These are phyloP conservation scores for Noccaea bulbosa DNA, from an alignment of 345 rosid genomes.

Conservation along the genomic window DNA sequence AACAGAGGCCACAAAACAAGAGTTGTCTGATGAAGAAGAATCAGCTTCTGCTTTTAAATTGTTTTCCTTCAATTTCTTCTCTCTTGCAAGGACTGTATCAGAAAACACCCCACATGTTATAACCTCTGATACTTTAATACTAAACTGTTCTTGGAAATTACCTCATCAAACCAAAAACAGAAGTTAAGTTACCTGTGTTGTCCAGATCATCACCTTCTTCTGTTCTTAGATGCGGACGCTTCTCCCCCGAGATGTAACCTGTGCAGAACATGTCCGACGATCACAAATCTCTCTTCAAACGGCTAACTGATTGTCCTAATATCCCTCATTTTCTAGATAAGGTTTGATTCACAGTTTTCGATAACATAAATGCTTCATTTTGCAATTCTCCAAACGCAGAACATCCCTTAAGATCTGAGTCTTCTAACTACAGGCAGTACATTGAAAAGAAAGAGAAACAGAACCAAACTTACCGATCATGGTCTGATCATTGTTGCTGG, in stretches of 20 bases:
- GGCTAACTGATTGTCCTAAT: not conserved
- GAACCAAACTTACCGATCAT: slow-evolving; percentile 4
- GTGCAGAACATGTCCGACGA: not conserved
- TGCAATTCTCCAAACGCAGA: not conserved
- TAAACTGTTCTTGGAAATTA: not conserved
- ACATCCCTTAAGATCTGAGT: not conserved
- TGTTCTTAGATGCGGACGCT: not conserved
- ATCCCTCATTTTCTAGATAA: not conserved
- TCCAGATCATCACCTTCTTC: slow-evolving; percentile 22
- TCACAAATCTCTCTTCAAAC: not conserved
- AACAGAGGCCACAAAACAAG: slow-evolving; percentile 5
- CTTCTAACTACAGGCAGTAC: not conserved
- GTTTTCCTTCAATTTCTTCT: not conserved
- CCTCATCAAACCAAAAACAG: not conserved
- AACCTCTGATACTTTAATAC: not conserved
- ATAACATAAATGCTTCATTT: not conserved
- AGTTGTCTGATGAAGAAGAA: not conserved
- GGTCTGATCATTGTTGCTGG: not conserved
- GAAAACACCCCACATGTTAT: not conserved
- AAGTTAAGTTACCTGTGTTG: not conserved
- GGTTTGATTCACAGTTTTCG: not conserved
- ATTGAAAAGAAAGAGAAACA: not conserved
- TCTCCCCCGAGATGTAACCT: slow-evolving; percentile 1
- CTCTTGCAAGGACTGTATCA: not conserved
- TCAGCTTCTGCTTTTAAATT: slow-evolving; percentile 1